Evolutionary conservation across 2,329 filamentous ascomycete species (phyloP), one percentile per base, ranked within the genome.

Genomic region (Hymenoscyphus fraxineus): DNA sequence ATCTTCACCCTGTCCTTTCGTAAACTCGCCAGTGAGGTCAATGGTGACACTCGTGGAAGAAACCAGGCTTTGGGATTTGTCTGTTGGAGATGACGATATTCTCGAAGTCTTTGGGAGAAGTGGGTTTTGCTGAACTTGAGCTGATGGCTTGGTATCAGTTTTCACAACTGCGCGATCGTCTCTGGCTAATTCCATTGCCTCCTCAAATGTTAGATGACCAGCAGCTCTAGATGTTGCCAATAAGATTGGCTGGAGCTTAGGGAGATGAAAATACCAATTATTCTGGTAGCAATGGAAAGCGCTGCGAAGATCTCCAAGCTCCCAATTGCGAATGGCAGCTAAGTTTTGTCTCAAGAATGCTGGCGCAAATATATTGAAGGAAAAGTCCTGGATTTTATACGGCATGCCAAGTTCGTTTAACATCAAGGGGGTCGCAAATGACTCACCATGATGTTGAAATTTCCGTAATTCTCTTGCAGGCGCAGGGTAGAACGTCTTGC

Each of bases 361-460:
- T 13, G 61, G 39, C 7, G 61, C 61, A 39, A 62, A 65, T 22
- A 27, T 38, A 19, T 63, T 63, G 58, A 63, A 65, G 2, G 61
- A 61, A 47, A 65, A 61, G 22, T 65, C 59, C n/a, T 63, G 58
- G 16, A 58, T 35, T 40, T 63, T 63, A 47, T 63, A 63, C 27
- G 64, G 64, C 40, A 61, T 54, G 54, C 56, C 61, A 15, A 57
- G 31, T 3, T 61, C 54, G 31, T 65, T 35, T 12, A 57, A 63
- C 12, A 63, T 54, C 12, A 19, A 39, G 22, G 47, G 58, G 3
- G 51, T 31, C 5, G 41, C 19, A 38, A 62, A 65, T 56, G 15
- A 19, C 55, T 22, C 31, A 15, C 27, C 35, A 22, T 59, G 41
- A 59, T n/a, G 31, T 39, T 27, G 27, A 62, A 58, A 32, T 7